Percentiles rank a stretch among this genome's conserved stretches.
Evolutionary conservation across 768 basidiomycete genomes (phyloP).

Genomic region (Plicaturopsis crispa): DNA sequence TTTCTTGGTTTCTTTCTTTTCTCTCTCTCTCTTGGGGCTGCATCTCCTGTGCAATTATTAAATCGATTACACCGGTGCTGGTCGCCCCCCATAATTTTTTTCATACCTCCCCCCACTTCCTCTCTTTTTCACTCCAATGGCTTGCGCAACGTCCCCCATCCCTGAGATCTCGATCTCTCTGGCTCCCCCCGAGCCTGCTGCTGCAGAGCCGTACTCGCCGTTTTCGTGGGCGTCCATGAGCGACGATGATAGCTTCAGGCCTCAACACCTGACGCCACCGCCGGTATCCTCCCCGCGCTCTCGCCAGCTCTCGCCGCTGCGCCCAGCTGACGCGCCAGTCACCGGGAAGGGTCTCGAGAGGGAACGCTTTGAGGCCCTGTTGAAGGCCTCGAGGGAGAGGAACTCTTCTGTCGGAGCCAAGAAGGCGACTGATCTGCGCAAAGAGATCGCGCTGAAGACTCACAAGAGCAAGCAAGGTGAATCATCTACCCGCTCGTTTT

Average conservation of each 20-base stretch:
- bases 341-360: conserved; percentile 49
- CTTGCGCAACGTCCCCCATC: conserved; percentile 32
- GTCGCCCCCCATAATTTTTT: conserved; percentile 30
- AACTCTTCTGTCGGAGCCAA: conserved; percentile 37
- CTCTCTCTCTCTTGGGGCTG: conserved; percentile 24
- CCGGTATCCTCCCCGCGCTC: conserved; percentile 31
- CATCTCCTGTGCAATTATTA: conserved; percentile 13
- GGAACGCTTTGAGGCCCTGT: conserved; percentile 55
- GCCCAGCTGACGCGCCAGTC: conserved; percentile 28
- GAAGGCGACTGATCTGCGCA: conserved; percentile 53
- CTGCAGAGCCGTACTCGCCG: conserved; percentile 55
- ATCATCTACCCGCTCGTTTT: conserved; percentile 14
- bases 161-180: conserved; percentile 68
- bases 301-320: conserved; percentile 45
- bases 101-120: conserved; percentile 6
- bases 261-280: conserved; percentile 51
- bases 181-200: conserved; percentile 47
- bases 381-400: conserved; percentile 54
- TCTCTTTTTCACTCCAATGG: conserved; percentile 32
- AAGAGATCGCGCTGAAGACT: conserved; percentile 65
- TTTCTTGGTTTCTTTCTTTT: conserved; percentile 23
- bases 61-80: conserved; percentile 37
- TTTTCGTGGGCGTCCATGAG: conserved; percentile 30
- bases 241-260: conserved; percentile 47
- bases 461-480: conserved; percentile 71